Evolutionary conservation across 352 stramenopile species (phyloP), one percentile per base, ranked within the genome.

Genomic region (Blastocystis sp.): DNA sequence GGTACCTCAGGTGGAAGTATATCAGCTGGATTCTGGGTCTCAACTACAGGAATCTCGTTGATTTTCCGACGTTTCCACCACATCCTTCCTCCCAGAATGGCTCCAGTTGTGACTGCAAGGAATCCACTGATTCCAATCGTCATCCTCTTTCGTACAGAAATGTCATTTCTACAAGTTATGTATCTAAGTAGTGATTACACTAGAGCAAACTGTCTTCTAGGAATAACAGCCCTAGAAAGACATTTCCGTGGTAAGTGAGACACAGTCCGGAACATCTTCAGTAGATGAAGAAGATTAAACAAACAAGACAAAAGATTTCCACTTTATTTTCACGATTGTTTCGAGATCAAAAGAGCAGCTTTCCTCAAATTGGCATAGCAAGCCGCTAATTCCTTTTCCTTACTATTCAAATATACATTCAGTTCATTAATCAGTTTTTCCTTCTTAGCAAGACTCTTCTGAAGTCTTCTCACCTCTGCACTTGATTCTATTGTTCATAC

Each of bases 361-460:
- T 61, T 61, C 27, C 54, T 61, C 54, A 61, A 12, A 61, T 61
- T 61, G 3, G 19, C 27, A 12, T 61, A 61, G 12, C 54, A 61
- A 32, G 43, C 43, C 4, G 65, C 65, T 35, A 83, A 24, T 42
- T 83, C 71, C 7, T 27, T 54, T 43, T 83, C 71, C 71, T 83
- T 83, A 29, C 32, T 63, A 46, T 83, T 83, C 51, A 83, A 42
- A 83, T 83, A 83, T 42, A 21, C 49, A 56, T 83, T 83, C 43
- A 83, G 49, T 46, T 67, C 49, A 21, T 67, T 0, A 16, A 66
- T 51, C 27, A 83, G 54, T 24, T 42, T 49, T 3, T 80, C 69
- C 39, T 80, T 63, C 69, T 59, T 80, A 7, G 1, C 27, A 49
- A 80, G n/a, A 32, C 51, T 59, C 43, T 63, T 80, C 51, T 80